Percentiles rank a stretch among this genome's conserved stretches.
Conservation (phyloP, 495 filamentous ascomycete species). For the Podospora anserina region DNA sequence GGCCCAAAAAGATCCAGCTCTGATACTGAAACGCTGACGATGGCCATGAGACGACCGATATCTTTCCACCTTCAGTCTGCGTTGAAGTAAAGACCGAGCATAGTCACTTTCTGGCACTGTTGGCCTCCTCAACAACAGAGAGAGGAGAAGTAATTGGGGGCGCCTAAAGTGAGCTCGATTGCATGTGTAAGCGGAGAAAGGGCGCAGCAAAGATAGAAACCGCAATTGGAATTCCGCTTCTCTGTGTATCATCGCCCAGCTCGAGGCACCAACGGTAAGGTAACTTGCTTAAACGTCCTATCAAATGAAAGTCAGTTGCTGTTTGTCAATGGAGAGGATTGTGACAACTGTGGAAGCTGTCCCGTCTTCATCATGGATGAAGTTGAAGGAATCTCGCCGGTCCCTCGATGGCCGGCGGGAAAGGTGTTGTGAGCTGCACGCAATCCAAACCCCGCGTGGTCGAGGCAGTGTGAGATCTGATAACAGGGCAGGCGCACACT, state of each 20-base stretch:
- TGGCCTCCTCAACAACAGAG: neutral
- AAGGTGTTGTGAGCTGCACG: neutral
- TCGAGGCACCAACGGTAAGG: neutral
- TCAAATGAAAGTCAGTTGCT: neutral
- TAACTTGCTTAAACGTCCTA: neutral
- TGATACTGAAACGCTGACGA: neutral
- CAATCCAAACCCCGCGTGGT: constrained; percentile 4
- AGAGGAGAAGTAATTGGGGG: neutral
- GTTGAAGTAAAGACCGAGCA: neutral
- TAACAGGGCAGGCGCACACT: neutral
- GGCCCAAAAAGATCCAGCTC: neutral
- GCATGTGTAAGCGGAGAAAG: neutral
- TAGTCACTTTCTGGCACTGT: neutral
- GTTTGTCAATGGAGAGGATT: neutral
- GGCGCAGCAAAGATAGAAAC: neutral
- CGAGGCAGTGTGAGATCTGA: neutral
- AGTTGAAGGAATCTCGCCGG: neutral
- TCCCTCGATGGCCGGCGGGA: neutral
- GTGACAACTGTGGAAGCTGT: neutral
- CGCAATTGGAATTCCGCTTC: no score
- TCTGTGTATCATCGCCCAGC: neutral
- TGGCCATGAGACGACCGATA: neutral
- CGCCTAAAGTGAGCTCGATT: neutral
- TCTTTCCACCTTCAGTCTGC: neutral
- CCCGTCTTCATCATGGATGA: neutral